Evolutionary conservation across 176 grass and related monocot genomes (phyloP).

Genomic region (Carex parvula): DNA sequence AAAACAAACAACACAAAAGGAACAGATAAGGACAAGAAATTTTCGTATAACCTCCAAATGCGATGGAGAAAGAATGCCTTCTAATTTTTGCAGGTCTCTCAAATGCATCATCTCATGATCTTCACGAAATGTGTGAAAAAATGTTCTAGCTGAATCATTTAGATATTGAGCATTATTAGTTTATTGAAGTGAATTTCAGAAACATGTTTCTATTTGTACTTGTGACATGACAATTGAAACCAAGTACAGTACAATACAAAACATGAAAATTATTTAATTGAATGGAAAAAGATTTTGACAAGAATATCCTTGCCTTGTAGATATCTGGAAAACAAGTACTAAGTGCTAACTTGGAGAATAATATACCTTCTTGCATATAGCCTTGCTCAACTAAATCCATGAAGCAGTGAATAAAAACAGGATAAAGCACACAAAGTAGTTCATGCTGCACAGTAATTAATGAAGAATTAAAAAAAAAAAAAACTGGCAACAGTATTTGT

Average conservation of each 20-base stretch:
- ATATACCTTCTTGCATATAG: slow-evolving; percentile 74
- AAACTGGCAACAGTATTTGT: not conserved
- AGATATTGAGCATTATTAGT: slow-evolving; percentile 4
- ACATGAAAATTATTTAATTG: slow-evolving; percentile 17
- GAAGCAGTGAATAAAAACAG: slow-evolving; percentile 90
- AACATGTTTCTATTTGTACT: not conserved
- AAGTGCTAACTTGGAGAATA: slow-evolving; percentile 20
- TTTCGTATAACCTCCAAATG: slow-evolving; percentile 71
- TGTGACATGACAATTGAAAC: not conserved
- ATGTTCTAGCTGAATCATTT: slow-evolving; percentile 58
- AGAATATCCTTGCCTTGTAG: not conserved
- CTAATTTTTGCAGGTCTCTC: slow-evolving; percentile 87
- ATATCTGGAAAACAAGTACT: slow-evolving; percentile 8
- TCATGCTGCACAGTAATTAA: slow-evolving; percentile 60
- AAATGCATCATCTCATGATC: slow-evolving; percentile 91
- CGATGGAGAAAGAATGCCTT: slow-evolving; percentile 89
- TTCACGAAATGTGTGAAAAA: slow-evolving; percentile 83
- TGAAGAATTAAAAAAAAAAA: slow-evolving; percentile 6
- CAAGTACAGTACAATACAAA: slow-evolving; percentile 16
- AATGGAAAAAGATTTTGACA: not conserved
- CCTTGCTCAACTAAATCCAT: slow-evolving; percentile 92
- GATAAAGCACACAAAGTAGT: slow-evolving; percentile 78
- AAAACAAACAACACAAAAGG: slow-evolving; percentile 6
- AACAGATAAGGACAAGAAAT: slow-evolving; percentile 7
- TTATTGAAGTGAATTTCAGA: slow-evolving; percentile 2